phyloP scores from a whole-genome alignment of 1,139 yeast genomes.

The Hemisphaericaspora xylofermentans region DNA sequence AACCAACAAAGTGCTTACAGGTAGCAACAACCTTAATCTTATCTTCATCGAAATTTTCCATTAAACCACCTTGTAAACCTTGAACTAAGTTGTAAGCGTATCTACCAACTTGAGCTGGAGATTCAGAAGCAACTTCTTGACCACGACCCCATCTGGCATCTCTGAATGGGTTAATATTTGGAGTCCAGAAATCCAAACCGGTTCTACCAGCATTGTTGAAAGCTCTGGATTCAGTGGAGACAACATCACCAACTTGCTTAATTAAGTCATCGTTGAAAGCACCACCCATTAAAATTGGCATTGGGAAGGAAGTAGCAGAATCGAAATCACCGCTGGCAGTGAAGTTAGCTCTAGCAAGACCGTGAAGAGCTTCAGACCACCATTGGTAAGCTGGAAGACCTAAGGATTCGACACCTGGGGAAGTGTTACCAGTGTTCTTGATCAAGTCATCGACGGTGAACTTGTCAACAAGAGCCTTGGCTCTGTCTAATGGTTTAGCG shows the following conservation, averaged over 20 bases:
- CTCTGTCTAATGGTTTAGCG: constrained; percentile 5
- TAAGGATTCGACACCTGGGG: constrained; percentile 8
- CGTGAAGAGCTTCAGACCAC: constrained; percentile 11
- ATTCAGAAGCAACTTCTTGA: constrained; percentile 9
- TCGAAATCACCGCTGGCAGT: constrained; percentile 5
- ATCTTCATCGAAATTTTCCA: constrained; percentile 1
- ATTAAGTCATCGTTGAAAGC: constrained; percentile 7
- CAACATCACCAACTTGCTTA: constrained; percentile 7
- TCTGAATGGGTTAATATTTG: constrained; percentile 10
- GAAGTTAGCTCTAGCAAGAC: constrained; percentile 8
- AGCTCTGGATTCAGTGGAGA: constrained; percentile 9
- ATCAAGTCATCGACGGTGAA: constrained; percentile 7
- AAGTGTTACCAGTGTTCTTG: constrained; percentile 7
- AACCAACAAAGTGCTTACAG: constrained; percentile 9
- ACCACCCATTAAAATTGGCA: constrained; percentile 9
- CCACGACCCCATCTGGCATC: constrained; percentile 10
- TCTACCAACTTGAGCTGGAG: constrained; percentile 6
- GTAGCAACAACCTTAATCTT: constrained; percentile 7
- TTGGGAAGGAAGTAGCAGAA: constrained; percentile 8
- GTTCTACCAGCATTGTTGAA: constrained; percentile 9
- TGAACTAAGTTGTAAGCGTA: constrained; percentile 8
- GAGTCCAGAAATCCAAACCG: constrained; percentile 9
- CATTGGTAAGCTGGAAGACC: constrained; percentile 10
- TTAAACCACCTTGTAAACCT: constrained; percentile 9
- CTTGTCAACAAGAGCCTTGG: constrained; percentile 6